These are phyloP conservation scores for Aureobasidium sp. DNA, from an alignment of 2,329 filamentous ascomycete genomes.

Conservation along the genomic window DNA sequence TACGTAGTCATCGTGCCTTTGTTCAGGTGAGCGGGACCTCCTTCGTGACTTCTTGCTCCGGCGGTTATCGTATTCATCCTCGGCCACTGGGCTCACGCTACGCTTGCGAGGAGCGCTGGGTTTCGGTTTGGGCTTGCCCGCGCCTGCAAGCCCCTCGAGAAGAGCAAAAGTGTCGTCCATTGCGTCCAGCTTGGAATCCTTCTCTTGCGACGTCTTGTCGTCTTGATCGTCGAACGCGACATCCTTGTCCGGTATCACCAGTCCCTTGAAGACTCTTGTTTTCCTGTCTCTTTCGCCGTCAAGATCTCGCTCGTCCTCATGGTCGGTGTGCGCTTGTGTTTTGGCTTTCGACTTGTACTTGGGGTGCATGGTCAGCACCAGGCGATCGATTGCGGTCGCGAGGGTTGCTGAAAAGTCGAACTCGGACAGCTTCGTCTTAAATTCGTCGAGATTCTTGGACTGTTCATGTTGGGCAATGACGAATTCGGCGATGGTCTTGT, in stretches of 20 bases:
- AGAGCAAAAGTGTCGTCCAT: conserved; percentile 91
- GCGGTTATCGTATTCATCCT: conserved; percentile 23
- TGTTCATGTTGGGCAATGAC: conserved; percentile 83
- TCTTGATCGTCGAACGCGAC: conserved; percentile 45
- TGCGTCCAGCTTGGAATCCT: conserved; percentile 48
- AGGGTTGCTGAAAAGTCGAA: conserved; percentile 81
- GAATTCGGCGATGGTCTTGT: conserved; percentile 94
- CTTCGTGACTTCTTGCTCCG: conserved; percentile 34
- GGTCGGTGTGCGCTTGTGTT: conserved; percentile 23
- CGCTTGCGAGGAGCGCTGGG: conserved; percentile 42
- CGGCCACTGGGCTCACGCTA: conserved; percentile 49
- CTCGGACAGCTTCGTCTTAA: conserved; percentile 64
- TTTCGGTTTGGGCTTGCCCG: conserved; percentile 50
- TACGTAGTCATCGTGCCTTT: conserved; percentile 44
- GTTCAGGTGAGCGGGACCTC: conserved; percentile 45
- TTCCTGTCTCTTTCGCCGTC: conserved; percentile 56
- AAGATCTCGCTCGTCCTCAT: conserved; percentile 32
- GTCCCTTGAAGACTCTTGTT: conserved; percentile 79
- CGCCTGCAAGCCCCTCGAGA: conserved; percentile 68
- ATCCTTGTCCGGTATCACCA: conserved; percentile 75
- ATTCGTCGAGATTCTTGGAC: conserved; percentile 61
- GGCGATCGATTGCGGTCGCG: conserved; percentile 81
- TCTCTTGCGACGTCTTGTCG: conserved; percentile 23
- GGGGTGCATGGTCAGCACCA: conserved; percentile 85
- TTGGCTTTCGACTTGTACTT: conserved; percentile 56